Evolutionary conservation across 306 rosid species (phyloP), one percentile per base, ranked within the genome.

Genomic region (Inga leiocalycina): DNA sequence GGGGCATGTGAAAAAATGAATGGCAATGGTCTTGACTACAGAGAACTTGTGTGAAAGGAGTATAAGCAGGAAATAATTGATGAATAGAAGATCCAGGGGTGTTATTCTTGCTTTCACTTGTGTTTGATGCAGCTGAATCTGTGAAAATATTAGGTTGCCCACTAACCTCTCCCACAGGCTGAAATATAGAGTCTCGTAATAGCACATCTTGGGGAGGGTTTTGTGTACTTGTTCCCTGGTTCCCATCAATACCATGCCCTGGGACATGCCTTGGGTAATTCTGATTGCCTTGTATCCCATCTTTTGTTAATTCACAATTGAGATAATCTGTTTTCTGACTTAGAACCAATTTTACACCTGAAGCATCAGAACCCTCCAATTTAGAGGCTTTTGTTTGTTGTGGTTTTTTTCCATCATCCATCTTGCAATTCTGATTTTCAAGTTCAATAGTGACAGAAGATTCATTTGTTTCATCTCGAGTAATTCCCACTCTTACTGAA

Each of bases 221-320:
- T 90, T 79, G 89, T 81, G 88, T 85, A 81, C 81, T 77, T 52
- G 85, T 79, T 84, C 89, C 94, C 45, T 77, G 39, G 77, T 89
- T 93, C 77, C 97, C 94, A 85, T 92, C 99, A 68, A 93, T 88
- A 83, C 88, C 91, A 32, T 93, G 97, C 80, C 92, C 93, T 77
- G 97, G 89, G 68, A 93, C 95, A 83, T 95, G 93, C 83, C 96
- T 93, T 4, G 93, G 97, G 88, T 85, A 93, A 77, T 85, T 91
- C 81, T 86, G 94, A 86, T 91, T 84, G 79, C 84, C 86, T 87
- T 88, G 97, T 84, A 87, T 86, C 80, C 89, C 94, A 81, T 89
- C 93, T 65, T 85, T 80, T 76, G 93, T 85, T 77, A 86, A 76
- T 81, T 84, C 83, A 77, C 86, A 83, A 80, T 87, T 84, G 71